A percentile compares a stretch with the other conserved stretches of the same genome.
Conservation (phyloP, 352 stramenopile genomes). For the Pythium plurisporium region DNA sequence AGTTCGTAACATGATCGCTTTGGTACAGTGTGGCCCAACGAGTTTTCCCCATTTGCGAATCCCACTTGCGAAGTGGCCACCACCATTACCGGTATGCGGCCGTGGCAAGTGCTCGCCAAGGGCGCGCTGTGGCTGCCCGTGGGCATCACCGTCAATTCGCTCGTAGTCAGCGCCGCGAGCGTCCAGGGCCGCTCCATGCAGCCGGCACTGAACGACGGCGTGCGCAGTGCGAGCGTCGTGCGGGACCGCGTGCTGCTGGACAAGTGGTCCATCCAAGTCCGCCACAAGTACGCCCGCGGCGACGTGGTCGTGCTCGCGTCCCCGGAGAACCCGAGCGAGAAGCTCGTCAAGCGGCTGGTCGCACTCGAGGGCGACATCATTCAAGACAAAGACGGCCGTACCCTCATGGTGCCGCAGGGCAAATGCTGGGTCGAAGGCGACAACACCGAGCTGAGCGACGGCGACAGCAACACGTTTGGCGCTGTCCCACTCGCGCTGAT, state of each 20-base stretch:
- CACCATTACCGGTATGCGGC: conserved; percentile 26
- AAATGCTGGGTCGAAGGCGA: conserved; percentile 87
- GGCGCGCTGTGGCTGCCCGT: conserved; percentile 76
- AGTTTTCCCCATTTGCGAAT: too few species aligned
- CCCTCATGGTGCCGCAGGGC: conserved; percentile 52
- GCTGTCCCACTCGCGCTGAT: conserved; percentile 78
- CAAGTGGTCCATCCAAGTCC: conserved; percentile 82
- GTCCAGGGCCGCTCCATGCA: conserved; percentile 85
- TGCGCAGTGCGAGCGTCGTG: conserved; percentile 46
- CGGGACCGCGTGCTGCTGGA: conserved; percentile 81
- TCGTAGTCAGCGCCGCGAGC: conserved; percentile 62
- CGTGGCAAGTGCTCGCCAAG: conserved; percentile 61
- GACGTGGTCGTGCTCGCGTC: conserved; percentile 81
- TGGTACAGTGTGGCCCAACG: too few species aligned
- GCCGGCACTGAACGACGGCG: conserved; percentile 70
- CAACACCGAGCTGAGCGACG: conserved; percentile 65
- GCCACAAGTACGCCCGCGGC: conserved; percentile 51
- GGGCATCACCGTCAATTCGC: conserved; percentile 68
- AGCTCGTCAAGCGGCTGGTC: conserved; percentile 76
- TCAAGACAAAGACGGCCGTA: conserved; percentile 29
- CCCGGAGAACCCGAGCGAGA: conserved; percentile 46
- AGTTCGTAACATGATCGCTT: too few species aligned
- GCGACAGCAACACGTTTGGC: conserved; percentile 70
- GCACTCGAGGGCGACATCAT: conserved; percentile 73
- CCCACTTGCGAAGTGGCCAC: too few species aligned